These are phyloP conservation scores for Aspergillus sclerotialis DNA, from an alignment of 2,329 filamentous ascomycete species.

Conservation along the genomic window DNA sequence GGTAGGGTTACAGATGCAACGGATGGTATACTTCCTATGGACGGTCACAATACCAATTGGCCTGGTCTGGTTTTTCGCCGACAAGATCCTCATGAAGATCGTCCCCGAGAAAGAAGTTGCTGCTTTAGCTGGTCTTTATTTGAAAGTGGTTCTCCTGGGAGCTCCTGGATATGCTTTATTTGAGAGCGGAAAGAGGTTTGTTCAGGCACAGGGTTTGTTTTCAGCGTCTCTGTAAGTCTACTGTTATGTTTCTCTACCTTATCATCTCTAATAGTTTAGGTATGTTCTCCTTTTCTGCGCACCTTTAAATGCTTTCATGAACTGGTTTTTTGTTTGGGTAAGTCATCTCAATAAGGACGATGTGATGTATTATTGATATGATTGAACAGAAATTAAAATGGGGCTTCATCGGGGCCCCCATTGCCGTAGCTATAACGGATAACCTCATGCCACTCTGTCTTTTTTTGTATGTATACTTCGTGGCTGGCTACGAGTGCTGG, in stretches of 20 bases:
- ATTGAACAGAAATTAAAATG: constrained; percentile 43
- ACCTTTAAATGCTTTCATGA: not conserved
- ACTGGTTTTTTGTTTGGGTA: constrained; percentile 2
- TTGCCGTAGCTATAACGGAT: constrained; percentile 69
- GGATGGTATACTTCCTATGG: constrained; percentile 74
- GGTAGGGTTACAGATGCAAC: constrained; percentile 75
- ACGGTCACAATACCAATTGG: constrained; percentile 65
- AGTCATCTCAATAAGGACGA: too few relatives aligned
- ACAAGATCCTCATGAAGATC: constrained; percentile 57
- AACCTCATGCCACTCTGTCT: constrained; percentile 67
- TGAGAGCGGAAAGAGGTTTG: constrained; percentile 74
- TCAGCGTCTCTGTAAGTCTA: constrained; percentile 70
- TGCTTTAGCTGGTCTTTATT: constrained; percentile 63
- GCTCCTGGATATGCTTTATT: constrained; percentile 71
- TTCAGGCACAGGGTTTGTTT: constrained; percentile 86
- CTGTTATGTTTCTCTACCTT: constrained; percentile 76
- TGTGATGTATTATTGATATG: constrained; percentile 5
- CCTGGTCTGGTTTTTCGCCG: constrained; percentile 63
- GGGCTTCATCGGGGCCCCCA: constrained; percentile 73
- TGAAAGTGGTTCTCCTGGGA: constrained; percentile 62
- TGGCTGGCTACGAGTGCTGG: constrained; percentile 71
- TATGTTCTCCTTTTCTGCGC: constrained; percentile 25
- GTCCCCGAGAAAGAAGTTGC: constrained; percentile 68
- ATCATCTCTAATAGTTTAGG: constrained; percentile 57
- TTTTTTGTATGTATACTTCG: constrained; percentile 64